Evolutionary conservation across 441 rosid species (phyloP).

Genomic region (Syzygium syzygioides): DNA sequence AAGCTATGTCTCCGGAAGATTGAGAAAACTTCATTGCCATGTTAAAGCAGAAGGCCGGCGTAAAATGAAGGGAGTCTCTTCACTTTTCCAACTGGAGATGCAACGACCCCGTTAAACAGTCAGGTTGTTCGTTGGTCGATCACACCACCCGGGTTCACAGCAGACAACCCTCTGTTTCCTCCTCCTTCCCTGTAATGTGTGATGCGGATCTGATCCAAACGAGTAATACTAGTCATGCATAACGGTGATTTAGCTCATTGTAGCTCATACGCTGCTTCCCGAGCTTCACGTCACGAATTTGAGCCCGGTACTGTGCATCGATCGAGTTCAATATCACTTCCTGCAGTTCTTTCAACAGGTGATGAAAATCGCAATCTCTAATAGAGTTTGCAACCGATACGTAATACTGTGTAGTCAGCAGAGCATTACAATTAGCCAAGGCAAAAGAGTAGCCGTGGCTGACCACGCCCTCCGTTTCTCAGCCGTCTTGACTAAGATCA

Average conservation of each 20-base stretch:
- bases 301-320: no score
- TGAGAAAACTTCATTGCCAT: conserved; percentile 68
- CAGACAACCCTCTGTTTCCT: background rate
- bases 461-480: background rate
- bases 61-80: background rate
- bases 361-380: background rate
- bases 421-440: background rate
- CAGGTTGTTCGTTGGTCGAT: background rate
- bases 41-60: conserved; percentile 66
- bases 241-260: background rate
- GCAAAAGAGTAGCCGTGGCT: background rate
- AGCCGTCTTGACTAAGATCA: background rate
- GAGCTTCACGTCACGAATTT: background rate
- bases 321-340: background rate
- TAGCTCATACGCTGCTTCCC: background rate
- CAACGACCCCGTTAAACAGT: background rate
- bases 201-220: background rate
- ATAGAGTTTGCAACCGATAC: no score
- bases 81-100: background rate
- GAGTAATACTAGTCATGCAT: background rate
- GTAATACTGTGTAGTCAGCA: background rate
- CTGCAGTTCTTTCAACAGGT: background rate
- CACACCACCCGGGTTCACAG: background rate
- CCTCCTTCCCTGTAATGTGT: background rate
- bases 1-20: conserved; percentile 68